Evolutionary conservation across 2,329 filamentous ascomycete species (phyloP), one percentile per base, ranked within the genome.

Genomic region (Penicillium sp.): DNA sequence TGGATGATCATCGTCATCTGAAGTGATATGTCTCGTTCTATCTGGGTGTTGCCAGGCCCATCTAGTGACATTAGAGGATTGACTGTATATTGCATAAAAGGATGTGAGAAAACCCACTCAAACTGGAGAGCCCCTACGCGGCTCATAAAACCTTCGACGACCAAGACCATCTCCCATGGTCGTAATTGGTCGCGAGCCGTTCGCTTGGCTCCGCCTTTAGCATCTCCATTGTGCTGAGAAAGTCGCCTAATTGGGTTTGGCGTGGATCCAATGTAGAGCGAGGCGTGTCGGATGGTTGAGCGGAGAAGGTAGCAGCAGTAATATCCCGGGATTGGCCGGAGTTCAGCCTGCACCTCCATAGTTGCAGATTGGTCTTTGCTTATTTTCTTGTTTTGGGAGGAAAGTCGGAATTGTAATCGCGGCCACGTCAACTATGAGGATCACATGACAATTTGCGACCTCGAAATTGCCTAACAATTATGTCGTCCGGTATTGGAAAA

Each of bases 231-330:
- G 76, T 99, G 94, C 72, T 97, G 94, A 58, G 85, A 86, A 23
- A 97, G 81, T 14, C 94, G 89, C 56, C 93, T 84, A 1, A 86
- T 85, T 41, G 94, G 93, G 68, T 97, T 86, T 0, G 92, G 92
- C 1, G 94, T 97, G 42, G 90, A 96, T 51, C 94, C 94, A 52
- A 97, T 88, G 73, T 99, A 99, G 26, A 93, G 81, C 44, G 73
- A 77, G 26, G 83, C 81, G 68, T 85, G 86, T 44, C 85, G 82
- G 9, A 92, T 82, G 0, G 87, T 92, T 0, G 93, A 97, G 20
- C 92, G 88, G 33, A 97, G 83, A 15, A 97, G 83, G 72, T 99
- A 97, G 70, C 94, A 95, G 63, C 90, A 91, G 70, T 97, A 97
- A 61, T 97, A 88, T 1, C 92, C 87, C 9, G 93, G 93, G 22